Evolutionary conservation across 2,329 filamentous ascomycete genomes (phyloP).

Genomic region (Colletotrichum horii): DNA sequence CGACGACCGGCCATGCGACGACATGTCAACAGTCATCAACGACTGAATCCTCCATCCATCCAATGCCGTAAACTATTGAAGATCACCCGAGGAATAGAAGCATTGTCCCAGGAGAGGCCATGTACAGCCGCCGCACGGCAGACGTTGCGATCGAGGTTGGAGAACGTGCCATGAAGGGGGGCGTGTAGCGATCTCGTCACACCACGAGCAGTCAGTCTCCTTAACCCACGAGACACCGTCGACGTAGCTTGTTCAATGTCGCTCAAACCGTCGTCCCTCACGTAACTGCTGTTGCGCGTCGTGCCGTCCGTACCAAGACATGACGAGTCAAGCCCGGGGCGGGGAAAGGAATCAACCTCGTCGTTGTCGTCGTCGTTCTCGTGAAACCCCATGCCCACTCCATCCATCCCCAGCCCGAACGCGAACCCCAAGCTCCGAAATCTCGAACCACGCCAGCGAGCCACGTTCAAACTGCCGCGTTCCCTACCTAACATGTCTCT

Average conservation of each 20-base stretch:
- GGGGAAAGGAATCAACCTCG: neutral
- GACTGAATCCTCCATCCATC: neutral
- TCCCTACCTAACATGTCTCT: neutral
- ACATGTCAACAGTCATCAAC: neutral
- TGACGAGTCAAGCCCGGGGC: neutral
- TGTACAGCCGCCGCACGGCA: neutral
- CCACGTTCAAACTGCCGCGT: neutral
- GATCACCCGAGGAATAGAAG: neutral
- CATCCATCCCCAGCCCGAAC: neutral
- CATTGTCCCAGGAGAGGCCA: neutral
- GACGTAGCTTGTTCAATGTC: neutral
- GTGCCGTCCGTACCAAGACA: neutral
- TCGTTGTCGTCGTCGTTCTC: neutral
- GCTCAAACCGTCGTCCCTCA: neutral
- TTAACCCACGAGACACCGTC: neutral
- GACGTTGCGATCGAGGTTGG: neutral
- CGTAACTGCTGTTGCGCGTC: neutral
- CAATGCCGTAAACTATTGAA: neutral
- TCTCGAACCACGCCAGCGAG: neutral
- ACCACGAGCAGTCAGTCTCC: neutral
- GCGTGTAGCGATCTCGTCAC: neutral
- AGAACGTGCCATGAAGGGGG: neutral
- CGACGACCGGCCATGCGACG: neutral
- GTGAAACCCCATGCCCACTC: neutral
- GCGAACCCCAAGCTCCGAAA: neutral